phyloP scores from a whole-genome alignment of 306 rosid species.

The Myrica gale region DNA sequence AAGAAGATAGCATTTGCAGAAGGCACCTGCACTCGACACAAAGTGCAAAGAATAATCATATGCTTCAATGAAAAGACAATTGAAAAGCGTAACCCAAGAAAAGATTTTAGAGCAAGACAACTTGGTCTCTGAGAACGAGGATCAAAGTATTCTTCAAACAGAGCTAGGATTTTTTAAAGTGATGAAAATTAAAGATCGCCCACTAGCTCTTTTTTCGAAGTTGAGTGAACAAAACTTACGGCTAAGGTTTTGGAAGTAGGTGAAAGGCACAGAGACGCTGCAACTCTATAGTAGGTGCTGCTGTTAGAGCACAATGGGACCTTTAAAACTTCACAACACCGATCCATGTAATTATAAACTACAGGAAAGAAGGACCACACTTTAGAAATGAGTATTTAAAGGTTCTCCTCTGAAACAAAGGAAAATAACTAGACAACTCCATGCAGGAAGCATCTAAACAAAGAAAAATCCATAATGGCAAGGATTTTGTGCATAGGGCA shows the following conservation, averaged over 20 bases:
- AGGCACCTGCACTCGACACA: constrained; percentile 50
- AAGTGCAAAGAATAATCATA: neutral
- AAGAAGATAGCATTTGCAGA: constrained; percentile 66
- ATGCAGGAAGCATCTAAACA: neutral
- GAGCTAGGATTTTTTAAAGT: too few relatives aligned
- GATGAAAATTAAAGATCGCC: neutral
- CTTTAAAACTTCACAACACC: constrained; percentile 79
- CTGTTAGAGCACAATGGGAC: constrained; percentile 51
- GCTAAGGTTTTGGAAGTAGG: constrained; percentile 40
- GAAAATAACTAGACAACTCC: neutral
- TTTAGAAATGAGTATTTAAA: neutral
- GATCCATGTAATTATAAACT: constrained; percentile 47
- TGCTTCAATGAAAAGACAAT: neutral
- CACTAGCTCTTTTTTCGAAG: neutral
- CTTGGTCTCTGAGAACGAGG: neutral
- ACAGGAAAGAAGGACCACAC: neutral
- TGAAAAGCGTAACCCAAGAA: neutral
- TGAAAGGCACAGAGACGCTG: constrained; percentile 77
- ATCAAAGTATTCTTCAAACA: neutral
- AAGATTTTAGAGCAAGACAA: neutral
- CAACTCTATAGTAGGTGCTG: constrained; percentile 50
- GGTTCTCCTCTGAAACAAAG: neutral
- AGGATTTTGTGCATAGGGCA: neutral
- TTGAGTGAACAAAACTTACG: constrained; percentile 43
- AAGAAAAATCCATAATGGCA: neutral